phyloP scores from a whole-genome alignment of 495 filamentous ascomycete species.

The Podospora didyma region DNA sequence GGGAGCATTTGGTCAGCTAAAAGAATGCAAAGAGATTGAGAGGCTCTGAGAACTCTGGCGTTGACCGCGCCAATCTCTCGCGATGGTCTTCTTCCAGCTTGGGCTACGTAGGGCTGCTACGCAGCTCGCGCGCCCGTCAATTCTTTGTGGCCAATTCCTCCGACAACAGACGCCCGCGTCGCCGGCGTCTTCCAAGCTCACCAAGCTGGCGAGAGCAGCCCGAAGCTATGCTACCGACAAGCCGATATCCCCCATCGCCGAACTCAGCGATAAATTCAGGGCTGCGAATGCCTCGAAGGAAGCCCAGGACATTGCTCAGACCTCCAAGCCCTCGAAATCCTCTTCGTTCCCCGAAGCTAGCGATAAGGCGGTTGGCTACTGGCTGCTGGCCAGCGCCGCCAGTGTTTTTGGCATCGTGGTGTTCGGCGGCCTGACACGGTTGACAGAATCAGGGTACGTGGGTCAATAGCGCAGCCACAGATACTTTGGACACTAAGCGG shows the following conservation, averaged over 20 bases:
- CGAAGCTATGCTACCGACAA: slow-evolving; percentile 20
- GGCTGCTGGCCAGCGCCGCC: slow-evolving; percentile 84
- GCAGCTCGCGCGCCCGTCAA: slow-evolving; percentile 51
- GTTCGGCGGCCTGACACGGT: slow-evolving; percentile 85
- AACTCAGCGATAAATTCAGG: background rate
- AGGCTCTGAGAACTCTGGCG: no score
- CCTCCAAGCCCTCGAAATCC: background rate
- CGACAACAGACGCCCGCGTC: slow-evolving; percentile 27
- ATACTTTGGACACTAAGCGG: slow-evolving; percentile 1
- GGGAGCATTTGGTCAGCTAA: no score
- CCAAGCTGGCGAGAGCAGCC: slow-evolving; percentile 5
- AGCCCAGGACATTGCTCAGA: no score
- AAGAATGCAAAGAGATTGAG: no score
- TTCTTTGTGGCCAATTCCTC: slow-evolving; percentile 63
- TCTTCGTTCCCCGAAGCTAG: slow-evolving; percentile 67
- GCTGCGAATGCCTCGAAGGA: background rate
- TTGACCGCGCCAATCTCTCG: no score
- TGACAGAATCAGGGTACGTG: slow-evolving; percentile 91
- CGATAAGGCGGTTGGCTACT: slow-evolving; percentile 77
- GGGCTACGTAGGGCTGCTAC: slow-evolving; percentile 49
- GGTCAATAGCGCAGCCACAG: background rate
- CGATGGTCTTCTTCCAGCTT: slow-evolving; percentile 47
- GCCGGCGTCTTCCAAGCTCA: slow-evolving; percentile 23
- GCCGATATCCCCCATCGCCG: background rate
- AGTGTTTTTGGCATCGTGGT: slow-evolving; percentile 96